A percentile compares a stretch with the other conserved stretches of the same genome.
Conservation (phyloP, 176 grass and related monocot species). For the Carex myosuroides region DNA sequence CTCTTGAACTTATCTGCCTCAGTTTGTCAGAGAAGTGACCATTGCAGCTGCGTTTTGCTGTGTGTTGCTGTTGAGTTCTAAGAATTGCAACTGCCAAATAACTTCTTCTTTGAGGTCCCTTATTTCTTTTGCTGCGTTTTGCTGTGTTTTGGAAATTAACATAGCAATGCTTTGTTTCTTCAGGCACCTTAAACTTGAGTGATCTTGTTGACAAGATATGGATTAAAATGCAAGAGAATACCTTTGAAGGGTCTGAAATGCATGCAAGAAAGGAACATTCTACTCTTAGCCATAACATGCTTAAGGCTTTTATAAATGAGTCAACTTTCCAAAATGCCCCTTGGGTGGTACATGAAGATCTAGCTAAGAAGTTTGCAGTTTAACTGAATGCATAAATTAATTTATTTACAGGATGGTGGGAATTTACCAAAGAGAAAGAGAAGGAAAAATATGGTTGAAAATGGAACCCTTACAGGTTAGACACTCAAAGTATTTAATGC, state of each 20-base stretch:
- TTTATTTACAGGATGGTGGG: conserved; percentile 39
- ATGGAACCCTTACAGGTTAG: conserved; percentile 32
- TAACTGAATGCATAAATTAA: conserved; percentile 19
- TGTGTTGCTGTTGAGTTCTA: no score
- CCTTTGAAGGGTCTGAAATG: conserved; percentile 77
- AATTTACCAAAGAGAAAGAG: conserved; percentile 34
- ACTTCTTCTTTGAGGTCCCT: no score
- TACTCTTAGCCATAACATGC: conserved; percentile 35
- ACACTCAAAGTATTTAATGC: neutral
- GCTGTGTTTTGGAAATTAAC: neutral
- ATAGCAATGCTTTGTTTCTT: conserved; percentile 12
- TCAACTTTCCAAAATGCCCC: conserved; percentile 59
- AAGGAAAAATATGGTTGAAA: conserved; percentile 28
- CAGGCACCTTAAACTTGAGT: conserved; percentile 65
- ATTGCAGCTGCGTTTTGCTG: no score
- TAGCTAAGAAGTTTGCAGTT: conserved; percentile 54
- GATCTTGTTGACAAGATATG: conserved; percentile 68
- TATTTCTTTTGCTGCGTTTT: no score
- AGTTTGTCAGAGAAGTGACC: no score
- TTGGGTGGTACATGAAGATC: conserved; percentile 62
- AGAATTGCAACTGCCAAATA: no score
- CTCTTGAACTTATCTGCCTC: no score
- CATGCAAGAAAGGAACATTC: conserved; percentile 56
- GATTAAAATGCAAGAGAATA: conserved; percentile 31
- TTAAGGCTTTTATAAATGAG: conserved; percentile 63